Evolutionary conservation across 306 rosid genomes (phyloP).

Genomic region (Dalbergia oliveri): DNA sequence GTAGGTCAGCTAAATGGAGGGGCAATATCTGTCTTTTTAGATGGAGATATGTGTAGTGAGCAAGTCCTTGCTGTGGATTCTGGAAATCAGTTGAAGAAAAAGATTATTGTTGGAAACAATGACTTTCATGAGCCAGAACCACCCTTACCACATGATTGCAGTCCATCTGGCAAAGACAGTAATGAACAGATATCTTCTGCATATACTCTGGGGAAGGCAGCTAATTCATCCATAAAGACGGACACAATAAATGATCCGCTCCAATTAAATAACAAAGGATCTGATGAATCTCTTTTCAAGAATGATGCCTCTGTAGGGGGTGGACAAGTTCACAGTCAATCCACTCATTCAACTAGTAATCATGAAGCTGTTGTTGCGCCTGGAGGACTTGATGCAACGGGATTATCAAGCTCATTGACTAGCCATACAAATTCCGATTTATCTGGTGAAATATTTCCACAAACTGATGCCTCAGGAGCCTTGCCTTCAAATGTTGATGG

Average conservation of each 20-base stretch:
- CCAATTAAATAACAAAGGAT: slow-evolving; percentile 49
- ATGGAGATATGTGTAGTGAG: slow-evolving; percentile 40
- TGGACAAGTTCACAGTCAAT: slow-evolving; percentile 46
- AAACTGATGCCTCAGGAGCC: slow-evolving; percentile 59
- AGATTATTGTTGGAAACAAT: slow-evolving; percentile 45
- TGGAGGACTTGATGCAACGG: slow-evolving; percentile 50
- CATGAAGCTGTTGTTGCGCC: slow-evolving; percentile 56
- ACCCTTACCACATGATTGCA: slow-evolving; percentile 52
- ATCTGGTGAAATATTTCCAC: slow-evolving; percentile 56
- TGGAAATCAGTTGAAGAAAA: slow-evolving; percentile 56
- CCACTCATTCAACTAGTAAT: slow-evolving; percentile 46
- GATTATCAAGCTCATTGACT: slow-evolving; percentile 53
- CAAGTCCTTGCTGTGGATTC: slow-evolving; percentile 38
- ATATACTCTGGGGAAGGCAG: slow-evolving; percentile 49
- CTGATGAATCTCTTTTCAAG: slow-evolving; percentile 52
- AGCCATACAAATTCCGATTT: slow-evolving; percentile 63
- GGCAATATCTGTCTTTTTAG: slow-evolving; percentile 49
- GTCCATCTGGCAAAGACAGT: slow-evolving; percentile 50
- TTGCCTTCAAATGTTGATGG: slow-evolving; percentile 69
- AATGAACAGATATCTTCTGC: slow-evolving; percentile 50
- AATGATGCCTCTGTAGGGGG: slow-evolving; percentile 45
- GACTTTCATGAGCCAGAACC: slow-evolving; percentile 55
- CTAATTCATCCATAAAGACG: slow-evolving; percentile 49
- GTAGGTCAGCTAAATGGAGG: slow-evolving; percentile 43
- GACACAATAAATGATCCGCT: slow-evolving; percentile 46